Evolutionary conservation across 768 basidiomycete genomes (phyloP), one percentile per base, ranked within the genome.

Genomic region (Macrolepiota fuliginosa): DNA sequence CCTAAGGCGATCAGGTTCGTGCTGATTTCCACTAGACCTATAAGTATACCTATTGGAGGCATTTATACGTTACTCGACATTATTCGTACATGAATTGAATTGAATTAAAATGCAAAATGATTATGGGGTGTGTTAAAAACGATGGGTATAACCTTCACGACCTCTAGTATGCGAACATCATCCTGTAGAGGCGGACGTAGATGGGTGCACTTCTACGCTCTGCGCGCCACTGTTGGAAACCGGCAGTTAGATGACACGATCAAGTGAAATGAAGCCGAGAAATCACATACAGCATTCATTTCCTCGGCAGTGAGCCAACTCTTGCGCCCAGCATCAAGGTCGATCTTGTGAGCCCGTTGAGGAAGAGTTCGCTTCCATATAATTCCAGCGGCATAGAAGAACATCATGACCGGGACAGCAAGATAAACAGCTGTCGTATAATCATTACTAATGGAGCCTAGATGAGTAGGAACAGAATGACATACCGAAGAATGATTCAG

Each of bases 301-400:
- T 80, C 76, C 55, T 77, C 76, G 2, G 73, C 78, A 4, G 78
- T 80, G 27, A 78, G 68, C 79, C 79, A 80, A 65, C 75, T 76
- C 72, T 79, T 80, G 60, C 79, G 77, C 49, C 77, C 78, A 64
- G 78, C 73, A 57, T 80, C 79, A 54, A 81, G 72, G 56, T 81
- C 75, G 55, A 81, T 81, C 46, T 79, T 72, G 35, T 69, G 62
- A 1, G 74, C 71, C 1, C 73, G 69, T 66, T 67, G 70, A 19
- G 79, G 79, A 3, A 74, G 66, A 4, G 71, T 76, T 29, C 76
- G 70, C 64, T 81, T 79, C 79, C 79, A 81, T 4, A 64, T 45
- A 50, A 73, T 77, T 3, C 78, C 79, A 19, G 69, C 57, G 37
- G 70, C 60, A 62, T 74, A 79, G 72, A 78, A 79, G 29, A 72